Evolutionary conservation across 495 filamentous ascomycete genomes (phyloP), one percentile per base, ranked within the genome.

Genomic region (Copromyces sp.): DNA sequence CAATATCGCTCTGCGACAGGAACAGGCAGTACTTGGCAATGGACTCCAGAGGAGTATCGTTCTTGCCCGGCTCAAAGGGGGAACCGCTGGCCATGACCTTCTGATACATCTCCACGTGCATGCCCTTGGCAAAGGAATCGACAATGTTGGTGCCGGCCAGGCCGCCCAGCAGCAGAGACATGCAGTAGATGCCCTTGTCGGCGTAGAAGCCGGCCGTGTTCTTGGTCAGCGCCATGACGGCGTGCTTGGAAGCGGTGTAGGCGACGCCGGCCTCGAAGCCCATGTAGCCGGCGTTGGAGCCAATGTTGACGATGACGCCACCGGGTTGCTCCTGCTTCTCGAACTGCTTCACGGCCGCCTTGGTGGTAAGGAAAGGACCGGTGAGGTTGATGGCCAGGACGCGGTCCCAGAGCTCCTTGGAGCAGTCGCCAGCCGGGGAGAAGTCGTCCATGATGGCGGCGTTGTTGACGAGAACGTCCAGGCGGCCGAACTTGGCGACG

Each of bases 361-460:
- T 87, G 73, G 82, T 86, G 72, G 83, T 73, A 70, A 89, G 73
- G 73, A 87, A 87, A 9, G 88, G 85, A 0, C 87, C 89, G 39
- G 86, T 90, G 16, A 90, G 80, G 76, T 90, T 91, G 72, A 90
- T 77, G 47, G 81, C 82, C 71, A 91, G 83, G 12, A 90, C 84
- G 11, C 80, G 81, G 75, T 91, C 83, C 89, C 88, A 90, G 7
- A 84, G 73, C 37, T 80, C 82, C 70, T 81, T 82, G 59, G 84
- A 83, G 70, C 86, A 76, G 40, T 83, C 82, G 24, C 86, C 88
- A 14, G 86, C 84, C 38, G 87, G 86, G 41, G 86, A 84, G 72
- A 89, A 88, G 72, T 80, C 82, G 74, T 87, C 86, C 82, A 84
- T 84, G 74, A 85, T 77, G 73, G 82, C 86, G 35, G 84, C 86